phyloP scores from a whole-genome alignment of 73 alveolate genomes.

The Tetrahymena thermophila region DNA sequence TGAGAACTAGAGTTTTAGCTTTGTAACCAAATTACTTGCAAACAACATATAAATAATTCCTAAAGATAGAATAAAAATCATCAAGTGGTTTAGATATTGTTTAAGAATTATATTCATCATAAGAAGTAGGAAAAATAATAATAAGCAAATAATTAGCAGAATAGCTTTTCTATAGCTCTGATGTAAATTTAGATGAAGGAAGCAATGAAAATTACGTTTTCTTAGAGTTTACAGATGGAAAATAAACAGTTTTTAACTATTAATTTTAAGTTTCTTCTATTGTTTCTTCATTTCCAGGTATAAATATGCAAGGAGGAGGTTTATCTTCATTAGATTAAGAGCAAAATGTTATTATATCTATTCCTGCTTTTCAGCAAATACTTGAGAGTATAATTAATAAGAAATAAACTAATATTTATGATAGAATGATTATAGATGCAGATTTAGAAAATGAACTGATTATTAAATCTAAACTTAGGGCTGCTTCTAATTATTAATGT shows the following conservation, averaged over 20 bases:
- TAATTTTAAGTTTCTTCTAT: constrained; percentile 38
- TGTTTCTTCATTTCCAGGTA: constrained; percentile 26
- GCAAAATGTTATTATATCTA: constrained; percentile 13
- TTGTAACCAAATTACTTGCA: constrained; percentile 43
- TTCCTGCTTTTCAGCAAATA: constrained; percentile 2
- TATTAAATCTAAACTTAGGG: neutral
- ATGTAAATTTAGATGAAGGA: neutral
- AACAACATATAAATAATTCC: constrained; percentile 24
- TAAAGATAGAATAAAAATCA: constrained; percentile 21
- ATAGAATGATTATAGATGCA: neutral
- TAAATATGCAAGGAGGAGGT: constrained; percentile 4
- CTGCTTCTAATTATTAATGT: neutral
- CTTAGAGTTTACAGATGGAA: constrained; percentile 1
- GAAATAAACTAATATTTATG: neutral
- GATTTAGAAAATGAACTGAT: neutral
- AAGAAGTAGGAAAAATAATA: constrained; percentile 58
- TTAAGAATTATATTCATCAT: constrained; percentile 58
- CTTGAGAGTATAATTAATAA: neutral
- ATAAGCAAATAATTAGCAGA: constrained; percentile 42
- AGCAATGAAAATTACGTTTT: neutral
- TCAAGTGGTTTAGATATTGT: constrained; percentile 36
- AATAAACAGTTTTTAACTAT: neutral
- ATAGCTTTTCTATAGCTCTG: constrained; percentile 7
- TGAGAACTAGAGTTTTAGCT: constrained; percentile 18
- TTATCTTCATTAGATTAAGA: neutral